Base-by-base conservation (phyloP, 139 green algal genomes). In the Mesotaenium endlicherianum region DNA sequence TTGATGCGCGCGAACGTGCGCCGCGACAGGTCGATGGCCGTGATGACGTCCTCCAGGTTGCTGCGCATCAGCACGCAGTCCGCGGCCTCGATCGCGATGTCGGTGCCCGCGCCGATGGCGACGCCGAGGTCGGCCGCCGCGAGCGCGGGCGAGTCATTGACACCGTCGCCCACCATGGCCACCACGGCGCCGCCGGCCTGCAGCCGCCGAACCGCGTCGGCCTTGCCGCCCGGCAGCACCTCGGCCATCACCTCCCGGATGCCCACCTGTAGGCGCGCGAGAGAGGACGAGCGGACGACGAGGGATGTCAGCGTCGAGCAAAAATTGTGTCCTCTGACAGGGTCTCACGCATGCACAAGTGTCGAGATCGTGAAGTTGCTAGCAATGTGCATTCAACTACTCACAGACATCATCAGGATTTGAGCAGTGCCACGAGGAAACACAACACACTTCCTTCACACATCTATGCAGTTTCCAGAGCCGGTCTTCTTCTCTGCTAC, bases 141-240 rank as follows among this genome's bases (percentile, higher is more conserved):
- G 45, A 99, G 89, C 2, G 96, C 96, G 8, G 97, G 97, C 0
- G 92, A 92, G 90, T 99, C 97, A 84, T 99, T 99, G 45, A 99
- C 89, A 45, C 97, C 97, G 82, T 99, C 97, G 2, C 97, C 97
- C 45, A 99, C 95, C 94, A 99, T 98, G 2, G 93, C 96, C 58
- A 99, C 96, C 5, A 86, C 17, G 14, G 77, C 44, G n/a, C 86
- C 82, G 40, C 59, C 64, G 36, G n/a, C 40, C 74, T 90, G 92
- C 75, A 97, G 89, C 69, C 91, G 76, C 57, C 84, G 70, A 39
- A 91, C 57, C 14, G 40, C 43, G 4, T 81, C 69, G 11, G 91
- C 93, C 84, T 98, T 98, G 84, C 79, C 85, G 3, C 58, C 91
- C 0, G 92, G 93, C 58, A 94, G 87, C 75, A 95, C 92, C 87